These are phyloP conservation scores for Sclerotinia spermophila DNA, from an alignment of 2,329 filamentous ascomycete species.

Conservation along the genomic window DNA sequence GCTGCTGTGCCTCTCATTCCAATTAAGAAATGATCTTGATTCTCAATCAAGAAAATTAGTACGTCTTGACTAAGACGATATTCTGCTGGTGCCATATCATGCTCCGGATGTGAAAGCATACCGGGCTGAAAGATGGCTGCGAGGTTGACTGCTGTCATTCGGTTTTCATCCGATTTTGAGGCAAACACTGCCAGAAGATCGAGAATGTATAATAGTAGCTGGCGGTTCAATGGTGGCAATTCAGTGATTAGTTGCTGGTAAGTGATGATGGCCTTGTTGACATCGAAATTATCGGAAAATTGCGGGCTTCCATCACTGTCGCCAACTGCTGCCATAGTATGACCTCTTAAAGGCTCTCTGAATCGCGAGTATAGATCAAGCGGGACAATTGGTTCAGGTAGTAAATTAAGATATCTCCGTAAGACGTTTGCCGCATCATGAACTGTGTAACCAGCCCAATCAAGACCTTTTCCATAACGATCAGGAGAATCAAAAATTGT, in stretches of 20 bases:
- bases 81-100: slow-evolving; percentile 93
- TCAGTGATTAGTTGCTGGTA: slow-evolving; percentile 93
- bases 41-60: slow-evolving; percentile 95
- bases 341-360: slow-evolving; percentile 68
- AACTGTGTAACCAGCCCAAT: slow-evolving; percentile 97
- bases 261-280: slow-evolving; percentile 68
- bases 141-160: slow-evolving; percentile 93
- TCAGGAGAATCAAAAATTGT: slow-evolving; percentile 90
- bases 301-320: slow-evolving; percentile 63
- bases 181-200: slow-evolving; percentile 95
- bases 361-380: slow-evolving; percentile 90
- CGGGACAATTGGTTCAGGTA: slow-evolving; percentile 95
- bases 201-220: slow-evolving; percentile 90
- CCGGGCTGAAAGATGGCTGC: slow-evolving; percentile 97
- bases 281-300: slow-evolving; percentile 69
- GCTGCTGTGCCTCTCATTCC: slow-evolving; percentile 98
- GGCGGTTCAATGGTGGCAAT: slow-evolving; percentile 86
- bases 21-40: slow-evolving; percentile 96
- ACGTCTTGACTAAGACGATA: slow-evolving; percentile 96
- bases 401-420: slow-evolving; percentile 89
- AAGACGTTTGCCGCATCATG: slow-evolving; percentile 98
- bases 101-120: slow-evolving; percentile 86
- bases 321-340: slow-evolving; percentile 67
- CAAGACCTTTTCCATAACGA: slow-evolving; percentile 90
- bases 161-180: slow-evolving; percentile 92